Percentiles rank a stretch among this genome's conserved stretches.
These are phyloP conservation scores for Populus simonii DNA, from an alignment of 345 rosid genomes.

Conservation along the genomic window DNA sequence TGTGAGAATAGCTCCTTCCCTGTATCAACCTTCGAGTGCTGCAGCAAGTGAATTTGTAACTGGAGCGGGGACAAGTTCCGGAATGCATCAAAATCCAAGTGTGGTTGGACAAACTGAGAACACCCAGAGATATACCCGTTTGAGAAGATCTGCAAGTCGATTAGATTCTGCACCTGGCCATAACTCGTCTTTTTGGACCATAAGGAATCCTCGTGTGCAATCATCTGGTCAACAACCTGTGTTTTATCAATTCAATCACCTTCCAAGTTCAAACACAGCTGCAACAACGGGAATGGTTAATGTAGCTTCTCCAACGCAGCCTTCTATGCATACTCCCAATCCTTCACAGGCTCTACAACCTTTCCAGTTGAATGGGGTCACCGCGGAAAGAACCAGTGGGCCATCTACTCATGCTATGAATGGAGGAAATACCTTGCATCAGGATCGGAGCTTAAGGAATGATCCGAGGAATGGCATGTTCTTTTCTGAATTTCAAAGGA, in stretches of 20 bases:
- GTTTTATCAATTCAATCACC: neutral
- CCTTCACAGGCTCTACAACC: neutral
- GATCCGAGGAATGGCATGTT: neutral
- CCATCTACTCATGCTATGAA: neutral
- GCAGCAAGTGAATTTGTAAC: neutral
- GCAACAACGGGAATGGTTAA: neutral
- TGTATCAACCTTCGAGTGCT: neutral
- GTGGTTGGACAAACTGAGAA: neutral
- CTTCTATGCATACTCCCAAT: neutral
- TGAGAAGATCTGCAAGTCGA: constrained; percentile 10
- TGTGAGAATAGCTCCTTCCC: neutral
- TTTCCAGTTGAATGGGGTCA: constrained; percentile 1
- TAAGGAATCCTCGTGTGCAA: neutral
- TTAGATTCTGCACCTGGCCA: neutral
- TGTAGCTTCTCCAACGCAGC: neutral
- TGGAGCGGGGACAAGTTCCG: neutral
- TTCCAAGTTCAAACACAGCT: neutral
- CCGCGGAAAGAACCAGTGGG: neutral
- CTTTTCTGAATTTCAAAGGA: neutral
- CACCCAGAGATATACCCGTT: constrained; percentile 19
- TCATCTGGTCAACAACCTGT: constrained; percentile 1
- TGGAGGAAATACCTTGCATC: neutral
- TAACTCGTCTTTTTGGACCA: neutral
- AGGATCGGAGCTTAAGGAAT: neutral
- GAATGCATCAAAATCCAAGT: neutral